A percentile compares a stretch with the other conserved stretches of the same genome.
Conservation (phyloP, 164 flowering plant species). For the Aristolochia fimbriata region DNA sequence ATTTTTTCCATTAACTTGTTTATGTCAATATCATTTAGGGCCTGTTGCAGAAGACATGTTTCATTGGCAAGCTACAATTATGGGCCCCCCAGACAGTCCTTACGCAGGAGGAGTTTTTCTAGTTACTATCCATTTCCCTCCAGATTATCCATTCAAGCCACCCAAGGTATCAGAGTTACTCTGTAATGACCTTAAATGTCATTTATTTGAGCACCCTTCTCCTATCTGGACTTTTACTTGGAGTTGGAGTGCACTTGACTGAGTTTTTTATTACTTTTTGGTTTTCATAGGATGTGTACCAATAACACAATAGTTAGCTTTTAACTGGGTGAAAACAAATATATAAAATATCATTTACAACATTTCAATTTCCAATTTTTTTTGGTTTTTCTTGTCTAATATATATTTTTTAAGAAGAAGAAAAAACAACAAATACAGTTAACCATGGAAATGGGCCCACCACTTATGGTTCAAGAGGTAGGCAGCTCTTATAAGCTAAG, state of each 20-base stretch:
- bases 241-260: background rate
- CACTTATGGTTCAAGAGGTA: too few relatives aligned
- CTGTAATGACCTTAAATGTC: background rate
- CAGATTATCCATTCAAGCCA: slow-evolving; percentile 38
- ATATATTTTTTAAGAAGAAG: too few relatives aligned
- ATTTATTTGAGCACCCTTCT: background rate
- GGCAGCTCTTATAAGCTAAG: too few relatives aligned
- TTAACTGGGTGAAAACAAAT: background rate
- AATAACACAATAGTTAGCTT: background rate
- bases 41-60: slow-evolving; percentile 46
- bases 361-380: too few relatives aligned
- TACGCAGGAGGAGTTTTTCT: slow-evolving; percentile 40
- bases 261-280: background rate
- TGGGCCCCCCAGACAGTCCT: slow-evolving; percentile 44
- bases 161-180: slow-evolving; percentile 22
- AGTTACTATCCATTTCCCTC: slow-evolving; percentile 42
- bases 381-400: too few relatives aligned
- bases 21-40: slow-evolving; percentile 12
- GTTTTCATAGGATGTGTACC: background rate
- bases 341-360: background rate
- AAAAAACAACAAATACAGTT: too few relatives aligned
- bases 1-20: background rate
- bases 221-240: background rate
- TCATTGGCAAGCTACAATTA: slow-evolving; percentile 45
- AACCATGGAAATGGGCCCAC: too few relatives aligned